Evolutionary conservation across 768 basidiomycete genomes (phyloP).

Genomic region (Leccinum pellstonianum): DNA sequence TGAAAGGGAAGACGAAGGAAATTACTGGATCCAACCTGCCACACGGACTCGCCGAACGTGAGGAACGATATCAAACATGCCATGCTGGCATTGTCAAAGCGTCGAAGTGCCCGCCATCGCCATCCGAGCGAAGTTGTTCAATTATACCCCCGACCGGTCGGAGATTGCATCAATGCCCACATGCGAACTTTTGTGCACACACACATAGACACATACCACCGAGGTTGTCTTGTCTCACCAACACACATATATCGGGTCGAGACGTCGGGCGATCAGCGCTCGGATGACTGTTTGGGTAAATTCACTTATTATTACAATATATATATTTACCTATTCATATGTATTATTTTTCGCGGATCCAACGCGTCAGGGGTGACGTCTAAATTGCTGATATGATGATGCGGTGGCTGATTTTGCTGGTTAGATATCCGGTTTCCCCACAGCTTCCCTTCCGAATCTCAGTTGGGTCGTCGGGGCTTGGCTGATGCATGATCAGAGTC

Average conservation of each 20-base stretch:
- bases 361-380: conserved; percentile 6
- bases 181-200: not conserved
- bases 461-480: not conserved
- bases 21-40: not conserved
- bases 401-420: not conserved
- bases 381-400: not conserved
- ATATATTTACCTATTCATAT: not conserved
- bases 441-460: conserved; percentile 2
- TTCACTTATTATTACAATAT: not conserved
- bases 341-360: not conserved
- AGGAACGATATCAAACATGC: not conserved
- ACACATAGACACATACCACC: not conserved
- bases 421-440: conserved; percentile 17
- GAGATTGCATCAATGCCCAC: not conserved
- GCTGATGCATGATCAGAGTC: conserved; percentile 22
- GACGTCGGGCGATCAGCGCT: conserved; percentile 17
- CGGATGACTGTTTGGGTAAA: conserved; percentile 5
- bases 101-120: not conserved
- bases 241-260: conserved; percentile 19
- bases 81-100: not conserved
- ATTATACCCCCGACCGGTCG: not conserved
- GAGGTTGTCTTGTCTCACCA: not conserved
- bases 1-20: not conserved
- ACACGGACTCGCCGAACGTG: not conserved
- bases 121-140: not conserved